A percentile compares a stretch with the other conserved stretches of the same genome.
phyloP scores from a whole-genome alignment of 1,139 yeast species.

The Hansenula lynferdii region DNA sequence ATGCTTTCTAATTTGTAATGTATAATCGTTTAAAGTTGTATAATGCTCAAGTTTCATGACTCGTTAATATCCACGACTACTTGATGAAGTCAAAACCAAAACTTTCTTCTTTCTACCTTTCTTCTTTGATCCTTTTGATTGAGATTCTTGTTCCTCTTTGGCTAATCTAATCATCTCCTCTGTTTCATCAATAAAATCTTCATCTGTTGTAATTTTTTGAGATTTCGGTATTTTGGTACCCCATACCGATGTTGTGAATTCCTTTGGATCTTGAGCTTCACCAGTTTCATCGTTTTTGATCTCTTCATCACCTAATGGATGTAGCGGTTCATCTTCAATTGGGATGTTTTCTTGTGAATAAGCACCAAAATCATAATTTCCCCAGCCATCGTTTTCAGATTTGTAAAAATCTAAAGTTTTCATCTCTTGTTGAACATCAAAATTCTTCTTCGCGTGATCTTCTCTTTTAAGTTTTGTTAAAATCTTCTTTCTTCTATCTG shows the following conservation, averaged over 20 bases:
- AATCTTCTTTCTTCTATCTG: slow-evolving; percentile 51
- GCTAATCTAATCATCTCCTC: slow-evolving; percentile 19
- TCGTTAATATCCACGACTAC: slow-evolving; percentile 5
- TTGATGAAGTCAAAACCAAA: slow-evolving; percentile 8
- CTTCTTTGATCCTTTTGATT: slow-evolving; percentile 6
- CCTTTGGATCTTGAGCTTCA: slow-evolving; percentile 8
- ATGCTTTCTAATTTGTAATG: neutral
- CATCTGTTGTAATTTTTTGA: neutral
- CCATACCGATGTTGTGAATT: slow-evolving; percentile 47
- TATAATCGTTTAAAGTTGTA: neutral
- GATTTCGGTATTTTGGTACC: slow-evolving; percentile 47
- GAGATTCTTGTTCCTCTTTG: slow-evolving; percentile 3
- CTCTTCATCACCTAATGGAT: slow-evolving; percentile 13
- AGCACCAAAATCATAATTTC: slow-evolving; percentile 9
- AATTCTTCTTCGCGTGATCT: slow-evolving; percentile 56
- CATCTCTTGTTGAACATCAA: slow-evolving; percentile 58
- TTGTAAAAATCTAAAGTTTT: slow-evolving; percentile 53
- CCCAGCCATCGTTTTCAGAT: slow-evolving; percentile 42
- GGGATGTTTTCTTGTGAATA: slow-evolving; percentile 10
- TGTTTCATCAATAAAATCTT: slow-evolving; percentile 11
- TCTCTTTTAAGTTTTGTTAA: slow-evolving; percentile 55
- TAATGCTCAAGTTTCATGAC: too few relatives aligned
- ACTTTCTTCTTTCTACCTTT: slow-evolving; percentile 13
- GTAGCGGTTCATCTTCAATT: slow-evolving; percentile 5
- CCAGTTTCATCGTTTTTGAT: slow-evolving; percentile 1